These are phyloP conservation scores for Dictyostelium gargantuum DNA, from an alignment of 208 protist species.

Conservation along the genomic window DNA sequence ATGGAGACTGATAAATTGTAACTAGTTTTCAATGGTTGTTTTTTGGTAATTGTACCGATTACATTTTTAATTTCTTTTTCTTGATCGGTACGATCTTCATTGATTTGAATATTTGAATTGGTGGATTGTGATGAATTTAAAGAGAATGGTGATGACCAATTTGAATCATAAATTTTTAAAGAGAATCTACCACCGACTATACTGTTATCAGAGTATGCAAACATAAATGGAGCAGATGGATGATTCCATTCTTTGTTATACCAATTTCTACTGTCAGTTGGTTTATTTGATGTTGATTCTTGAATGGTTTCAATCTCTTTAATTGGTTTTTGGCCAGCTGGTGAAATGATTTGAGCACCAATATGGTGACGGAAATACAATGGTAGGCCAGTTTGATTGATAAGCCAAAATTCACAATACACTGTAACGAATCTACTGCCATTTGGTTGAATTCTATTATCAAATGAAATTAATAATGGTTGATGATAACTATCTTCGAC, in stretches of 20 bases:
- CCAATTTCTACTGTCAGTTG: not conserved
- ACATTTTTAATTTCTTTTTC: constrained; percentile 46
- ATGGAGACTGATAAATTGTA: constrained; percentile 47
- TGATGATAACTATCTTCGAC: not conserved
- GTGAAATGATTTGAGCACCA: constrained; percentile 40
- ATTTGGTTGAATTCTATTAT: constrained; percentile 41
- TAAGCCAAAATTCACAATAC: constrained; percentile 61
- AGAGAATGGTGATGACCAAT: constrained; percentile 44
- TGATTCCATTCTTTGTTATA: constrained; percentile 17
- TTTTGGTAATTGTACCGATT: not conserved
- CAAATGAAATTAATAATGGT: constrained; percentile 50
- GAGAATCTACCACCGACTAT: constrained; percentile 19
- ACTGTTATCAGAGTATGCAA: constrained; percentile 30
- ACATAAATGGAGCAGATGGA: constrained; percentile 39
- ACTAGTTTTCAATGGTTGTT: not conserved
- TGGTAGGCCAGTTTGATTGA: constrained; percentile 64
- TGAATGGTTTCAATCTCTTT: not conserved
- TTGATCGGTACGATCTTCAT: constrained; percentile 8
- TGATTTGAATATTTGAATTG: constrained; percentile 20
- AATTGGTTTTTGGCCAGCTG: not conserved
- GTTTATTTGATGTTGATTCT: not conserved
- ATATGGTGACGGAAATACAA: constrained; percentile 48
- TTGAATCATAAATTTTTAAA: constrained; percentile 2
- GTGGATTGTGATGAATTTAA: not conserved
- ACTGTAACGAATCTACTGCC: constrained; percentile 6